phyloP scores from a whole-genome alignment of 2,329 filamentous ascomycete species.

The Anisogramma anomala region DNA sequence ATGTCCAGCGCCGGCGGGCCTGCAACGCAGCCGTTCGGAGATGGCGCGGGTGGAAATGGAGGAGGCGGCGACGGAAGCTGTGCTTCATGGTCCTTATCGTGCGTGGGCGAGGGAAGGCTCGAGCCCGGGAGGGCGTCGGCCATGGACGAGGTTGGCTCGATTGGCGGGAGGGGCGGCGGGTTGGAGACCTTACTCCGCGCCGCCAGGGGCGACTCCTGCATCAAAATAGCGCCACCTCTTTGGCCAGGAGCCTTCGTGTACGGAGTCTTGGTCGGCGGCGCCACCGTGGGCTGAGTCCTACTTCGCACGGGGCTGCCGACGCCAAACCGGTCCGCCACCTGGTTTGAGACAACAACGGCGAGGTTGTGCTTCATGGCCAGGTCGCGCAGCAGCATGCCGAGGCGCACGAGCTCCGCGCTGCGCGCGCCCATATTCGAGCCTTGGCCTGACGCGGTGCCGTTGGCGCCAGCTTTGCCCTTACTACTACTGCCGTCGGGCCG shows the following conservation, averaged over 20 bases:
- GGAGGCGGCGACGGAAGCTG: conserved; percentile 2
- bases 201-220: conserved; percentile 33
- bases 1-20: conserved; percentile 51
- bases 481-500: background rate
- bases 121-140: conserved; percentile 24
- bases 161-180: conserved; percentile 19
- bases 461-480: background rate
- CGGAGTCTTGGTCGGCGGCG: conserved; percentile 3
- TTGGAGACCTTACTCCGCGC: conserved; percentile 29
- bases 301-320: conserved; percentile 13
- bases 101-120: conserved; percentile 20
- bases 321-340: conserved; percentile 79
- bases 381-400: conserved; percentile 64
- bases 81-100: conserved; percentile 14
- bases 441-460: conserved; percentile 19
- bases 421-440: conserved; percentile 59
- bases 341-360: conserved; percentile 86
- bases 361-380: conserved; percentile 64
- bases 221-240: background rate
- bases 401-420: conserved; percentile 61
- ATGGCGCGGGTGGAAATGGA: conserved; percentile 16
- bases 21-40: conserved; percentile 23
- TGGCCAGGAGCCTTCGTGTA: conserved; percentile 3
- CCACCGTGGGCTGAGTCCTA: conserved; percentile 10
- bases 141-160: conserved; percentile 30